Evolutionary conservation across 345 rosid species (phyloP).

Genomic region (Gynandropsis gynandra): DNA sequence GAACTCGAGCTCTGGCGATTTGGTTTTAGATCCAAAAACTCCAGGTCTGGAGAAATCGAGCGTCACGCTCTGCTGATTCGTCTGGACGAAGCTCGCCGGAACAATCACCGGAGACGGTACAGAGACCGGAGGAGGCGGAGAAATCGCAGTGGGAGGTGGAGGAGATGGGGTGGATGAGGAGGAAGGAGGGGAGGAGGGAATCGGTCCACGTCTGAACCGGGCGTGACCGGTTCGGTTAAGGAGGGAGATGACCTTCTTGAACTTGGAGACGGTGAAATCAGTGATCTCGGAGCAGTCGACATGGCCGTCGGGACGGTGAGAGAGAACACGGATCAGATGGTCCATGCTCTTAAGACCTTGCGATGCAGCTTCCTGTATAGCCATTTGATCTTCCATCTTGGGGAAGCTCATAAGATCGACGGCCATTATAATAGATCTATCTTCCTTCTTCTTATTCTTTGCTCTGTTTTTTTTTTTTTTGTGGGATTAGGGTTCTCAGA

Average conservation of each 20-base stretch:
- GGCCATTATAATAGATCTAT: slow-evolving; percentile 36
- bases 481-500: not conserved
- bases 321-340: slow-evolving; percentile 58
- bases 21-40: slow-evolving; percentile 37
- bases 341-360: slow-evolving; percentile 88
- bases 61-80: slow-evolving; percentile 57
- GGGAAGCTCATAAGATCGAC: slow-evolving; percentile 58
- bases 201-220: slow-evolving; percentile 78
- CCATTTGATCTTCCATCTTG: slow-evolving; percentile 61
- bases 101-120: slow-evolving; percentile 11
- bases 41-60: slow-evolving; percentile 71
- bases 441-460: no score
- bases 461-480: no score
- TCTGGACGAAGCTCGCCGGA: slow-evolving; percentile 38
- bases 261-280: slow-evolving; percentile 68
- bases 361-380: slow-evolving; percentile 76
- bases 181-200: slow-evolving; percentile 32
- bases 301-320: slow-evolving; percentile 35
- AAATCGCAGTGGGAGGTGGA: not conserved
- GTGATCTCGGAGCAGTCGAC: slow-evolving; percentile 59
- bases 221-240: slow-evolving; percentile 86
- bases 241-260: slow-evolving; percentile 66
- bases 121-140: slow-evolving; percentile 16
- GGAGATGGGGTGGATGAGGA: slow-evolving; percentile 24
- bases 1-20: slow-evolving; percentile 49